A percentile compares a stretch with the other conserved stretches of the same genome.
These are phyloP conservation scores for Colletotrichum sp. DNA, from an alignment of 2,329 filamentous ascomycete species.

Conservation along the genomic window DNA sequence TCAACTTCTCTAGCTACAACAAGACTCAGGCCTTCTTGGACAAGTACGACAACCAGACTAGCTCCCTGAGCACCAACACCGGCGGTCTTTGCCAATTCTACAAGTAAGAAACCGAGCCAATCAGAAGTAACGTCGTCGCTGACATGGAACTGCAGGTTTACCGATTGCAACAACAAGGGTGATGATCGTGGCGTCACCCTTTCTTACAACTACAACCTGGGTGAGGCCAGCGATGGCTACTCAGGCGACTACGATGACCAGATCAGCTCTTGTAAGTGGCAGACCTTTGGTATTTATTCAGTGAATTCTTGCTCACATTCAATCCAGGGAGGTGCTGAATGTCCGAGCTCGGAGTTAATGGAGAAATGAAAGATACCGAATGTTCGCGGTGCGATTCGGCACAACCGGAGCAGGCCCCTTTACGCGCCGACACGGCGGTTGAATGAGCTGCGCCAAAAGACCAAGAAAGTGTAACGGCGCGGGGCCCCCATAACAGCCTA, in stretches of 20 bases:
- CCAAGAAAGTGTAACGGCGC: neutral
- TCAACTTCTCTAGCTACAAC: constrained; percentile 9
- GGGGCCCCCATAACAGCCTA: neutral
- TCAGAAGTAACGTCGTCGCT: neutral
- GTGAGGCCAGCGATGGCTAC: neutral
- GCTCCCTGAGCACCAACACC: constrained; percentile 9
- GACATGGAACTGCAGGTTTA: neutral
- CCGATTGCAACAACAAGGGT: constrained; percentile 6
- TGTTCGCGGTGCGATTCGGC: neutral
- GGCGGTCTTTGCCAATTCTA: constrained; percentile 16
- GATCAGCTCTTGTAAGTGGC: constrained; percentile 14
- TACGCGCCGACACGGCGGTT: neutral
- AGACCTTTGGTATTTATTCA: neutral
- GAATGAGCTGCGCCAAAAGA: neutral
- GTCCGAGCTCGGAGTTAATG: neutral
- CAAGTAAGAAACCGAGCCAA: neutral
- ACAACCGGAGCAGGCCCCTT: neutral
- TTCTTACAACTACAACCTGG: constrained; percentile 13
- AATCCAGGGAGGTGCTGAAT: constrained; percentile 11
- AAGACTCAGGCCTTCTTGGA: neutral
- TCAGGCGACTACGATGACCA: constrained; percentile 14
- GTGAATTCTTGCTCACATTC: neutral
- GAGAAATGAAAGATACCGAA: neutral
- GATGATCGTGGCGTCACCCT: constrained; percentile 7
- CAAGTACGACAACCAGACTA: constrained; percentile 13